Evolutionary conservation across 495 filamentous ascomycete species (phyloP).

Genomic region (Penicillium coffeae): DNA sequence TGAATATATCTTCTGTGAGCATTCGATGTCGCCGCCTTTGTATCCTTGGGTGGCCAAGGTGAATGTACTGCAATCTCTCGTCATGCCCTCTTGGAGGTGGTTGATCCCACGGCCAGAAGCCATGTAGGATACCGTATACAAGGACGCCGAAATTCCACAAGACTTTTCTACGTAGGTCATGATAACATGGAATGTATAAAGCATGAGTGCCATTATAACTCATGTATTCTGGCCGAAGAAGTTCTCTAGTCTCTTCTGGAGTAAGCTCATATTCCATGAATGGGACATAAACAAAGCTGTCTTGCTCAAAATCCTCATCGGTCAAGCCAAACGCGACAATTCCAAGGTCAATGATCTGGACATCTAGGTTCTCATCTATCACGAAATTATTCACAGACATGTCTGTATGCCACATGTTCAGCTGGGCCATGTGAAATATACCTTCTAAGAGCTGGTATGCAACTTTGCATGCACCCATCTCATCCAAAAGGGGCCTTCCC

Average conservation of each 20-base stretch:
- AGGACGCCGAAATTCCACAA: constrained; percentile 23
- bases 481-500: constrained; percentile 14
- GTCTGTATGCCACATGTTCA: constrained; percentile 23
- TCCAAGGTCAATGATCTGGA: constrained; percentile 24
- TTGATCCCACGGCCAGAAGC: constrained; percentile 26
- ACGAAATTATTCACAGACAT: constrained; percentile 23
- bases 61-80: not conserved
- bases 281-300: not conserved
- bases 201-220: not conserved
- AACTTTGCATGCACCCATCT: constrained; percentile 23
- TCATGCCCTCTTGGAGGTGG: constrained; percentile 1
- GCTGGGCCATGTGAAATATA: constrained; percentile 18
- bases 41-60: not conserved
- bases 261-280: constrained; percentile 22
- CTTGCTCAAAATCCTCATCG: constrained; percentile 2
- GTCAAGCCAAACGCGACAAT: constrained; percentile 12
- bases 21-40: constrained; percentile 19
- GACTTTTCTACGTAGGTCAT: constrained; percentile 7
- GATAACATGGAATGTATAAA: no score
- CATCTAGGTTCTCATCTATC: constrained; percentile 21
- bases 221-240: not conserved
- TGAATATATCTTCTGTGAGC: constrained; percentile 11
- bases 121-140: constrained; percentile 23
- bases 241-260: constrained; percentile 12
- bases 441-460: constrained; percentile 23